Evolutionary conservation across 2,329 filamentous ascomycete species (phyloP), one percentile per base, ranked within the genome.

Genomic region (Ophiostoma ulmi): DNA sequence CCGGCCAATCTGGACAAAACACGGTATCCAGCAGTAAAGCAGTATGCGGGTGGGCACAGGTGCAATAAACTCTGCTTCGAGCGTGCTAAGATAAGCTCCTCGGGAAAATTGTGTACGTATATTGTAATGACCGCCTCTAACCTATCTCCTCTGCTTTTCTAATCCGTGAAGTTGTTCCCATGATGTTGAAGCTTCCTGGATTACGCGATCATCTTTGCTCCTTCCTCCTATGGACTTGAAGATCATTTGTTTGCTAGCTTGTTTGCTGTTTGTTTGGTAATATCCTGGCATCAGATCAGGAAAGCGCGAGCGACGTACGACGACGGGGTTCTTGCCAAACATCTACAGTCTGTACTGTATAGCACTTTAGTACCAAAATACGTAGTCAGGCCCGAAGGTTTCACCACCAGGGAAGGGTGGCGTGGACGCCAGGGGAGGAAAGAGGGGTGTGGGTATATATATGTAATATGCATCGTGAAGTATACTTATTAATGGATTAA

Each of bases 11-110:
- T 71, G 58, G 61, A 38, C 61, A 66, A 67, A 69, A 68, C 58
- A 58, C 67, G 22, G n/a, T n/a, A 48, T 17, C 22, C n/a, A 31
- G 20, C 55, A 70, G 52, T 70, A 52, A 14, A 31, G 20, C 55
- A 70, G 55, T 70, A 52, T 70, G 66, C 55, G 70, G 70, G 55
- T 39, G 66, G 64, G 48, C 65, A 67, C 70, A 58, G 70, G n/a
- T 68, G 41, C 26, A 68, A 39, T 63, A 14, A 68, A 70, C 69
- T 63, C 65, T 63, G 35, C 17, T 14, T 26, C 58, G 22, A 35
- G 22, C n/a, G 26, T 26, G 8, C 52, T 26, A 26, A 22, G 52
- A 58, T 26, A 13, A 3, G 48, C 44, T 26, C 13, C 20, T n/a
- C 52, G 52, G n/a, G 8, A 26, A 4, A 13, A 58, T 11, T 5